Base-by-base conservation (phyloP, 164 flowering plant species). In the Aristolochia fimbriata region DNA sequence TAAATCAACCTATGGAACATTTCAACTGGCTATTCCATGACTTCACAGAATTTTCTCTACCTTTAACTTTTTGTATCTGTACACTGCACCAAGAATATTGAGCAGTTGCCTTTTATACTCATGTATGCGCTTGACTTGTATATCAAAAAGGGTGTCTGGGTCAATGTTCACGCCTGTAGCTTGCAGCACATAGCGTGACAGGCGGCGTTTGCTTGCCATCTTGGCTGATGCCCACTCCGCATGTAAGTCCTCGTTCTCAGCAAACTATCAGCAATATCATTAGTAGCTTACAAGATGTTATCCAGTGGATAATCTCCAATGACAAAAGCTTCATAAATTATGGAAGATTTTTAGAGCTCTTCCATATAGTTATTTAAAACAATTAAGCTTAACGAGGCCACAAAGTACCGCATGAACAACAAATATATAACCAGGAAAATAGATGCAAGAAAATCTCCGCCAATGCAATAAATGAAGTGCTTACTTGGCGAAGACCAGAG, bases 101-200 rank as follows among this genome's bases (percentile, higher is more conserved):
- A 93, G 61, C 60, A 93, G 79, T 74, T 93, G 99, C 64, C 99
- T 83, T 74, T 93, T 93, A 61, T 90, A 93, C 65, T 93, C 99
- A 60, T 93, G 97, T 67, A 93, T 93, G 56, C 99, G 88, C 77
- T 93, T 93, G 66, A 93, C 89, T 78, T 93, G 99, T 63, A 93
- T 90, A 80, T 93, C 99, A 78, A 90, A 93, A 47, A 93, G 80
- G 65, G 83, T 86, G 61, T 79, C 81, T 22, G 97, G 86, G 76
- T 93, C 89, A 65, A 93, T 83, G 65, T 51, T 74, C 33, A 70
- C 83, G 59, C 96, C 99, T 2, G 95, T 90, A 60, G 79, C 95
- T 70, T 71, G 85, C 69, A 73, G 56, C 67, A 93, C 77, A 67
- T 86, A 88, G 49, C 79, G 78, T 56, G 96, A 88, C 71, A 93